Evolutionary conservation across 768 basidiomycete species (phyloP).

Genomic region (Mycena filopes): DNA sequence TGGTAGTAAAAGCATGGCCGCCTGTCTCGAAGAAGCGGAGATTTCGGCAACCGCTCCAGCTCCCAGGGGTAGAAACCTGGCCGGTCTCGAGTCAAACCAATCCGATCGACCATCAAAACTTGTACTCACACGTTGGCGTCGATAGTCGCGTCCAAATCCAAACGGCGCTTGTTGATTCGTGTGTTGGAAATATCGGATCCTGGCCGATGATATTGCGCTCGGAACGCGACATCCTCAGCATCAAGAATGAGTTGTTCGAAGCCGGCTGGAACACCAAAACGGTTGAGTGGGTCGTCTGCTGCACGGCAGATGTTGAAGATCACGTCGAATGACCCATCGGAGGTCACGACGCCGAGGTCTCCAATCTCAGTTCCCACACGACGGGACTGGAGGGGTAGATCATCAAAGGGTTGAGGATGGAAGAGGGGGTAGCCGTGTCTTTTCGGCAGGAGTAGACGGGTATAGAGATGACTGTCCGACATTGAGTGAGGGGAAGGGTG

Average conservation of each 20-base stretch:
- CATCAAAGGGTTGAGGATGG: slow-evolving; percentile 3
- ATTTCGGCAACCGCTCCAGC: not conserved
- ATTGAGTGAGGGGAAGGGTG: no score
- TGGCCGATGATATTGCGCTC: not conserved
- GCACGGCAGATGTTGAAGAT: slow-evolving; percentile 31
- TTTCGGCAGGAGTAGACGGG: not conserved
- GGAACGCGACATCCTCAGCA: not conserved
- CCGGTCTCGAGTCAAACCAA: no score
- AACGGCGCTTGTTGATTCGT: not conserved
- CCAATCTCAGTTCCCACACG: slow-evolving; percentile 18
- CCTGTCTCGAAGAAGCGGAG: slow-evolving; percentile 5
- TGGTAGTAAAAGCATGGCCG: slow-evolving; percentile 24
- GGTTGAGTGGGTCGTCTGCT: slow-evolving; percentile 17
- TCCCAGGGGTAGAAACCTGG: not conserved
- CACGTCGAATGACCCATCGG: slow-evolving; percentile 25
- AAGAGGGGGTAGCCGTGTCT: slow-evolving; percentile 12
- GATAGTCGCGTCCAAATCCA: no score
- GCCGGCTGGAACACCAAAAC: slow-evolving; percentile 18
- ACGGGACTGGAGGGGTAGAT: not conserved
- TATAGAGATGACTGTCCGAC: no score
- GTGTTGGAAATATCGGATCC: slow-evolving; percentile 15
- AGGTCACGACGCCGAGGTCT: slow-evolving; percentile 27
- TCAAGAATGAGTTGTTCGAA: slow-evolving; percentile 14
- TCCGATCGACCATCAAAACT: no score
- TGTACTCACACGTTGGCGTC: no score